Evolutionary conservation across 805 yeast genomes (phyloP).

Genomic region (Maudiozyma saulgeensis): DNA sequence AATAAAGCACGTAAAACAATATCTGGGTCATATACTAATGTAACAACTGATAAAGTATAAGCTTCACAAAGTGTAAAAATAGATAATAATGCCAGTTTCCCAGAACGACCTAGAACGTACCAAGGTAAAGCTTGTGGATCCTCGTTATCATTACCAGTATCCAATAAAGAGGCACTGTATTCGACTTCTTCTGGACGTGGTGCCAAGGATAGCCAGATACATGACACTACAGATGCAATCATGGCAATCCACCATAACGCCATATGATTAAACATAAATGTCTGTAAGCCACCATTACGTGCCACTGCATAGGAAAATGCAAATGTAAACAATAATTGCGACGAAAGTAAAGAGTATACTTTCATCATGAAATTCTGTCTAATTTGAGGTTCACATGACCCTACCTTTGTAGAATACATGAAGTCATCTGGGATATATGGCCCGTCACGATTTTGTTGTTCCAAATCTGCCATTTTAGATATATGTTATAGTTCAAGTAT

Average conservation of each 20-base stretch:
- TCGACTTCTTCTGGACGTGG: conserved; percentile 53
- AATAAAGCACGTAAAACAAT: conserved; percentile 62
- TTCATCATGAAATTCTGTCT: conserved; percentile 70
- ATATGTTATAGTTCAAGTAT: conserved; percentile 5
- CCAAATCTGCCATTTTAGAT: background rate
- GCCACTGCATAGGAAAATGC: conserved; percentile 22
- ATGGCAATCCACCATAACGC: conserved; percentile 52
- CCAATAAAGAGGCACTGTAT: background rate
- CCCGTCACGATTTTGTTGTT: background rate
- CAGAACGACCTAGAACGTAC: conserved; percentile 21
- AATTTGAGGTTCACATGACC: conserved; percentile 65
- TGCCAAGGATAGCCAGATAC: conserved; percentile 54
- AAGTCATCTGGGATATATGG: conserved; percentile 53
- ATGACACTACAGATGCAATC: conserved; percentile 50
- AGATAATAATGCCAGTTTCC: conserved; percentile 40
- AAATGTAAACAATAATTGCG: conserved; percentile 57
- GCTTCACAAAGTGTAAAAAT: conserved; percentile 71
- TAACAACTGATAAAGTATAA: conserved; percentile 57
- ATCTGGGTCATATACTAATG: conserved; percentile 52
- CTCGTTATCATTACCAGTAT: background rate
- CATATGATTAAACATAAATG: conserved; percentile 47
- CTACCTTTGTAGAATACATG: conserved; percentile 69
- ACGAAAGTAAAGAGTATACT: conserved; percentile 62
- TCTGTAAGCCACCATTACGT: conserved; percentile 12
- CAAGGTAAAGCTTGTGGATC: conserved; percentile 14